Evolutionary conservation across 768 basidiomycete genomes (phyloP), one percentile per base, ranked within the genome.

Genomic region (Lentinula sp.): DNA sequence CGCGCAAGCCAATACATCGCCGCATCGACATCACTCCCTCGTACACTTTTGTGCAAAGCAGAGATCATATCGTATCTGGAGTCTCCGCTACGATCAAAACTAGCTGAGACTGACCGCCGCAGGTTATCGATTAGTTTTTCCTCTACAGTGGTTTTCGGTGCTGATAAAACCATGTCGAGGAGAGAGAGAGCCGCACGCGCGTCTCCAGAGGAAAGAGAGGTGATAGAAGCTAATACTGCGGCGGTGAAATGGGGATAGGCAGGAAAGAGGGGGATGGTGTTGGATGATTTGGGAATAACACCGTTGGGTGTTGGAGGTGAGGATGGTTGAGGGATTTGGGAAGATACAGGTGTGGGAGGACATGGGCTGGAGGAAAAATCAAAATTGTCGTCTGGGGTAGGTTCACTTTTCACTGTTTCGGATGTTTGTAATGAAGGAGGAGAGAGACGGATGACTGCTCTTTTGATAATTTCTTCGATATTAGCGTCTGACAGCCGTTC

Each of bases 1-100:
- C 90, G 81, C 9, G 91, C 91, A 20, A 95, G 78, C 91, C 92
- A 95, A 70, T 94, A 95, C 77, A 93, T 74, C 6, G 92, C 92
- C 0, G 91, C 93, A 66, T 79, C 79, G 6, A 84, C 85, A 63
- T 93, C 84, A 59, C 85, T 84, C 7, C 91, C 93, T 37, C 93
- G 81, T 37, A 94, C 81, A 61, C 84, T 85, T 72, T 95, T 95
- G 74, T 95, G 92, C 65, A 94, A 74, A 2, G 88, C 91, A 36
- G 86, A 88, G 65, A 91, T 92, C 84, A 90, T 85, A 70, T 93
- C 90, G 67, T 91, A 93, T 61, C 78, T 82, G 61, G 79, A 79
- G 63, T 93, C 93, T 3, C 91, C 90, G 8, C 81, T 81, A 37
- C 91, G 82, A 70, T 93, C 90, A 67, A 90, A 91, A 6, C 86